Evolutionary conservation across 331 rosid species (phyloP).

Genomic region (Pyracantha coccinea): DNA sequence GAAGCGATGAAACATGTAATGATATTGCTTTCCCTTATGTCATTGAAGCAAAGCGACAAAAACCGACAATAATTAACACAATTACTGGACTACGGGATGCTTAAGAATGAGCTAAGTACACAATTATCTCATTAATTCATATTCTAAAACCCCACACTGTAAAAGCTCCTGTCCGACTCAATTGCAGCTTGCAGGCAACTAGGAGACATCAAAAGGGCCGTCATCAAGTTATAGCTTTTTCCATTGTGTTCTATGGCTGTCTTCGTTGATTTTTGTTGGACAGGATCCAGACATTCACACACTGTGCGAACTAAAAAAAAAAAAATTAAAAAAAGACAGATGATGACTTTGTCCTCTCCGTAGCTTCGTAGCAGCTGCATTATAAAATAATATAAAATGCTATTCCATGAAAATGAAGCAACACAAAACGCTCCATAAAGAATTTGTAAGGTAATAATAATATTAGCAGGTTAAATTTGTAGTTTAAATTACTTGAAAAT

Average conservation of each 20-base stretch:
- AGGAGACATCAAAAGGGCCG: conserved; percentile 46
- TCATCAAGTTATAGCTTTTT: conserved; percentile 22
- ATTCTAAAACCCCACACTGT: neutral
- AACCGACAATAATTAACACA: neutral
- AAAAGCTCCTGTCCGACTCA: conserved; percentile 14
- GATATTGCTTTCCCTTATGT: neutral
- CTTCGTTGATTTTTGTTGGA: conserved; percentile 21
- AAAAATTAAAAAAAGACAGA: neutral
- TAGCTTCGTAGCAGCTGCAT: neutral
- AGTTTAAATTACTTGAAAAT: too few relatives aligned
- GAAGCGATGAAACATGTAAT: too few relatives aligned
- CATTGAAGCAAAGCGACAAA: neutral
- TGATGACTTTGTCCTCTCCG: neutral
- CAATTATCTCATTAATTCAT: neutral
- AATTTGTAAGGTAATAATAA: too few relatives aligned
- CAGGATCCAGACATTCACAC: conserved; percentile 50
- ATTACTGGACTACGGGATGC: neutral
- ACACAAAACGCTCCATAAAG: neutral
- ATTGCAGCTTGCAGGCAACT: conserved; percentile 54
- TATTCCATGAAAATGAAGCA: neutral
- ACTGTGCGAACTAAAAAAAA: conserved; percentile 12
- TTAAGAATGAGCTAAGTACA: neutral
- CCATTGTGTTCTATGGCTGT: conserved; percentile 5
- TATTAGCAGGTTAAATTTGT: too few relatives aligned
- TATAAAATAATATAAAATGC: neutral